phyloP scores from a whole-genome alignment of 2,329 filamentous ascomycete species.

The Microdochium paspali region DNA sequence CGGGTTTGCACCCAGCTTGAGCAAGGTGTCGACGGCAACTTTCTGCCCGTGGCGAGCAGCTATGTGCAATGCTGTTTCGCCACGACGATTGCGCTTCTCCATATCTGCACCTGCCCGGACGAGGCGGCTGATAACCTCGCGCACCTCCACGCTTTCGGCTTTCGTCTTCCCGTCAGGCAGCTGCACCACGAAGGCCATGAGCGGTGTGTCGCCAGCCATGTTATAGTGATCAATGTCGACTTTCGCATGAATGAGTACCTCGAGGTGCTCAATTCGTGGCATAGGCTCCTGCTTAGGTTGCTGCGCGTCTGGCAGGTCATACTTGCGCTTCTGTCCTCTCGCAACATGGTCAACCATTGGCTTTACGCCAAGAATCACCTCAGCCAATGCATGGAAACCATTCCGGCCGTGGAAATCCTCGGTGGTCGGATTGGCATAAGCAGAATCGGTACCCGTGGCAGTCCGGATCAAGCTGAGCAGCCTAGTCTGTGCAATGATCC shows the following conservation, averaged over 20 bases:
- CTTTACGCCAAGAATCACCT: conserved; percentile 31
- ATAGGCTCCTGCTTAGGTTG: conserved; percentile 3
- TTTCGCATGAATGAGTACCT: conserved; percentile 22
- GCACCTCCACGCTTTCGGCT: conserved; percentile 40
- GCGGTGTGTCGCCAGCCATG: conserved; percentile 38
- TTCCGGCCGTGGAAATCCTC: conserved; percentile 42
- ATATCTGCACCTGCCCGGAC: conserved; percentile 31
- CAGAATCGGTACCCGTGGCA: conserved; percentile 11
- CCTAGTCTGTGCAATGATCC: conserved; percentile 16
- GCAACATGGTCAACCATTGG: conserved; percentile 14
- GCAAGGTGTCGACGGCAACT: conserved; percentile 36
- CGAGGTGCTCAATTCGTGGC: conserved; percentile 10
- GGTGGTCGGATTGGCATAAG: conserved; percentile 16
- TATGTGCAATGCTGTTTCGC: conserved; percentile 46
- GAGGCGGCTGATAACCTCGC: conserved; percentile 32
- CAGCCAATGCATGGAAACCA: conserved; percentile 48
- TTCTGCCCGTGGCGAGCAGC: conserved; percentile 44
- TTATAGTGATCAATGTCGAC: conserved; percentile 46
- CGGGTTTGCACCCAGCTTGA: conserved; percentile 36
- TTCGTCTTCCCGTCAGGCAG: conserved; percentile 22
- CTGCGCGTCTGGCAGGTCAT: conserved; percentile 13
- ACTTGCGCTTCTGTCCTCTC: conserved; percentile 25
- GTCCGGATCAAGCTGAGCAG: conserved; percentile 26
- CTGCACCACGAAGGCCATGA: conserved; percentile 44
- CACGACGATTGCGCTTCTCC: conserved; percentile 40